Evolutionary conservation across 106 monocot species (phyloP).

Genomic region (Vanilla planifolia): DNA sequence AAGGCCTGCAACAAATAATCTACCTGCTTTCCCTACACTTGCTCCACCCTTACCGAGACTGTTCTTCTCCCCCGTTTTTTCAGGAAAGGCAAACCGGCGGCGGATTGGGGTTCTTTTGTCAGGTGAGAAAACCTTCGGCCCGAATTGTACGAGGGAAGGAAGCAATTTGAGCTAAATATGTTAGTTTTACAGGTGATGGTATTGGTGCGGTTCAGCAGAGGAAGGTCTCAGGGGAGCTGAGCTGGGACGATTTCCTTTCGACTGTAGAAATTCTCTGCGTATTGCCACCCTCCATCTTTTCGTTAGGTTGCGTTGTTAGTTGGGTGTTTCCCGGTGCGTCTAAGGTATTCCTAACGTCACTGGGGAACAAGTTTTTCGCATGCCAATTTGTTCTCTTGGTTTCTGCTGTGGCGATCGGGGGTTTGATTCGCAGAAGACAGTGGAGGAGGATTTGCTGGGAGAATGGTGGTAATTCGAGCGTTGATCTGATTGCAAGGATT

Average conservation of each 20-base stretch:
- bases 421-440: conserved; percentile 64
- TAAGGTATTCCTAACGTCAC: conserved; percentile 26
- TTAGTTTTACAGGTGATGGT: conserved; percentile 25
- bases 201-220: conserved; percentile 16
- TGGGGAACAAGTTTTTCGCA: conserved; percentile 31
- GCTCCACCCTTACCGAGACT: background rate
- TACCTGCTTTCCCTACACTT: background rate
- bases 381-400: conserved; percentile 56
- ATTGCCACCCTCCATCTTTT: conserved; percentile 37
- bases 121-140: background rate
- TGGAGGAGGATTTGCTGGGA: conserved; percentile 50
- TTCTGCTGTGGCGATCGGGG: conserved; percentile 48
- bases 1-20: background rate
- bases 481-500: conserved; percentile 59
- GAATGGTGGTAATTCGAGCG: conserved; percentile 18
- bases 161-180: background rate
- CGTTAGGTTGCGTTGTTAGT: conserved; percentile 41
- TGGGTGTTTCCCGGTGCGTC: conserved; percentile 19
- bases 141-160: background rate
- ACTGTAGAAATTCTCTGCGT: conserved; percentile 53
- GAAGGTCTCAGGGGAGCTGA: conserved; percentile 12
- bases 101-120: conserved; percentile 2
- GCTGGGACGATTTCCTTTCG: conserved; percentile 45
- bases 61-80: background rate
- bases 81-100: background rate